A percentile compares a stretch with the other conserved stretches of the same genome.
These are phyloP conservation scores for Saxispiralis lemnorum DNA, from an alignment of 495 filamentous ascomycete species.

Conservation along the genomic window DNA sequence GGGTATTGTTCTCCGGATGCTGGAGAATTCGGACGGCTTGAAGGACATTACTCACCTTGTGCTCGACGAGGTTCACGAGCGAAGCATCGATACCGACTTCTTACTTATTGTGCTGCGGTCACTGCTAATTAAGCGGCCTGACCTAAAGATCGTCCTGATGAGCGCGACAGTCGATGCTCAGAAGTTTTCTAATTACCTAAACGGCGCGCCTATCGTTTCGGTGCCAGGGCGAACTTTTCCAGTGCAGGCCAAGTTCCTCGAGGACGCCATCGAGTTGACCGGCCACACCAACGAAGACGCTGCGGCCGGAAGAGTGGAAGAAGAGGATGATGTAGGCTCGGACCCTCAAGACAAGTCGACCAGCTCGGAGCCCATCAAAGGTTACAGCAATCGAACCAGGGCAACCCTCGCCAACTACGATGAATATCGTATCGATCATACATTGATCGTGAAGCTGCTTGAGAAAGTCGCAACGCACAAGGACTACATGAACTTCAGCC, in stretches of 20 bases:
- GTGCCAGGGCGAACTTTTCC: slow-evolving; percentile 90
- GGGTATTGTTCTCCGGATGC: slow-evolving; percentile 92
- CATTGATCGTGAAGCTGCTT: slow-evolving; percentile 59
- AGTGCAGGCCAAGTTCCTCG: slow-evolving; percentile 68
- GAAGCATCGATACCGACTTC: slow-evolving; percentile 88
- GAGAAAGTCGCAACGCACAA: slow-evolving; percentile 50
- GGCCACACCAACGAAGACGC: slow-evolving; percentile 43
- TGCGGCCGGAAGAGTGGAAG: slow-evolving; percentile 31
- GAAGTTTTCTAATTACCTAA: slow-evolving; percentile 73
- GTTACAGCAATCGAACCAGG: slow-evolving; percentile 56
- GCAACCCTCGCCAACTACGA: slow-evolving; percentile 58
- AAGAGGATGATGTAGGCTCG: slow-evolving; percentile 27
- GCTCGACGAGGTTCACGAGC: slow-evolving; percentile 88
- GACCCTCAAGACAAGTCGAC: slow-evolving; percentile 22
- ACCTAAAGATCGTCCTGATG: slow-evolving; percentile 80
- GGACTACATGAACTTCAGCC: slow-evolving; percentile 52
- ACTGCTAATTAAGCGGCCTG: slow-evolving; percentile 49
- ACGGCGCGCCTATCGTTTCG: slow-evolving; percentile 64
- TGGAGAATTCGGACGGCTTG: slow-evolving; percentile 71
- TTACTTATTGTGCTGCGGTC: slow-evolving; percentile 76
- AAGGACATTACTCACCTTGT: slow-evolving; percentile 80
- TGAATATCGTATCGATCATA: slow-evolving; percentile 73
- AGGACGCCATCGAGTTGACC: slow-evolving; percentile 77
- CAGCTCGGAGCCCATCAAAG: slow-evolving; percentile 32
- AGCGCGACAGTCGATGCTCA: slow-evolving; percentile 89